Percentiles rank a stretch among this genome's conserved stretches.
These are phyloP conservation scores for Platanthera zijinensis DNA, from an alignment of 106 monocot species.

Conservation along the genomic window DNA sequence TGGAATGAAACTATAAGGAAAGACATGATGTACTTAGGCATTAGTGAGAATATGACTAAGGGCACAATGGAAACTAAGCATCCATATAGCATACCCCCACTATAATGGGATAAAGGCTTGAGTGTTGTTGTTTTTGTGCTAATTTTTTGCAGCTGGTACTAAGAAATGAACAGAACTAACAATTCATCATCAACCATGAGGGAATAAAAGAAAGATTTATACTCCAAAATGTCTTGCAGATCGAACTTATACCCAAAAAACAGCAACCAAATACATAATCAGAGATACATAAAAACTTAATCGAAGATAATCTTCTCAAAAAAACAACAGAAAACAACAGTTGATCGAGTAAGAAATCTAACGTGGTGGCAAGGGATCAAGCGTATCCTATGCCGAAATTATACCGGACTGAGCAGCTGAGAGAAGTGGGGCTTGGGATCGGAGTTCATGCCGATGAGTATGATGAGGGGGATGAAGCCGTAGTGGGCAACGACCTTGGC, in stretches of 20 bases:
- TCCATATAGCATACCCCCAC: no score
- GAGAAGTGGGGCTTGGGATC: constrained; percentile 44
- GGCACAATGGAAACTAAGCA: no score
- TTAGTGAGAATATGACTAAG: no score
- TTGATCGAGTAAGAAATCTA: not conserved
- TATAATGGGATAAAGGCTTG: no score
- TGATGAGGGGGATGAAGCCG: constrained; percentile 64
- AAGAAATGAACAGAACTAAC: no score
- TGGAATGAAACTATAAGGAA: no score
- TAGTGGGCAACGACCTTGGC: constrained; percentile 54
- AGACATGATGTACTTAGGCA: no score
- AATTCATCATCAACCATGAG: not conserved
- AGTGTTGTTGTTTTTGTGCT: no score
- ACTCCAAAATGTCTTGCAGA: not conserved
- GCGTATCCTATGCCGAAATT: not conserved
- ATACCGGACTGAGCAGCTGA: constrained; percentile 57
- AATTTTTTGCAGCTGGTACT: no score
- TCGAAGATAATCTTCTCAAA: not conserved
- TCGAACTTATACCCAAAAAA: not conserved
- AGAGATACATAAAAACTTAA: not conserved
- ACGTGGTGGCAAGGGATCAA: not conserved
- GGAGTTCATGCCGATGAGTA: constrained; percentile 59
- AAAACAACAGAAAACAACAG: not conserved
- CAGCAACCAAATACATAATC: not conserved
- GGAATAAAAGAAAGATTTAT: not conserved